A percentile compares a stretch with the other conserved stretches of the same genome.
phyloP scores from a whole-genome alignment of 306 rosid genomes.

The apple (Malus domestica) region DNA sequence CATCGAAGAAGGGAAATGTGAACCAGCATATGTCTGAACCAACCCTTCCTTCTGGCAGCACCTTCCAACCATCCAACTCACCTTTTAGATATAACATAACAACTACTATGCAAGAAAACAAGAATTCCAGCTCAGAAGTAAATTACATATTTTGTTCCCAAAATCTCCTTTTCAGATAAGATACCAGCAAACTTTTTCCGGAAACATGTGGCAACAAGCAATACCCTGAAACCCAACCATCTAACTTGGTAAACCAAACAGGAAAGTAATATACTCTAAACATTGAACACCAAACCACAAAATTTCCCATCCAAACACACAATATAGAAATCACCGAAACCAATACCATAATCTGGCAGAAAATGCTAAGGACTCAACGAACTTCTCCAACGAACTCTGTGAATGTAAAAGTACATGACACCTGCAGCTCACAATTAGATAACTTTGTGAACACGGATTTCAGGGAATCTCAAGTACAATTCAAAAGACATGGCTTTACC shows the following conservation, averaged over 20 bases:
- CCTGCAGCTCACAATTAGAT: conserved; percentile 46
- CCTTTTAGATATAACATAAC: conserved; percentile 15
- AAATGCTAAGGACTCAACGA: conserved; percentile 64
- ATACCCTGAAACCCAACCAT: conserved; percentile 57
- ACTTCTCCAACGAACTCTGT: conserved; percentile 56
- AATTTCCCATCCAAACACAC: conserved; percentile 2
- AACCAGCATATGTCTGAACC: conserved; percentile 55
- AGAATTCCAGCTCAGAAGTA: conserved; percentile 16
- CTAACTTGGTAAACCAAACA: conserved; percentile 12
- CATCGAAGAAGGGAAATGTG: conserved; percentile 39
- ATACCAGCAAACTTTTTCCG: conserved; percentile 63
- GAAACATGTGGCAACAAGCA: conserved; percentile 63
- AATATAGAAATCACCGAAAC: conserved; percentile 9
- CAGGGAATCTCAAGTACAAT: neutral
- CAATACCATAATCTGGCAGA: conserved; percentile 80
- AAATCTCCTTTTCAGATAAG: conserved; percentile 62
- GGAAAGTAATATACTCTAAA: conserved; percentile 13
- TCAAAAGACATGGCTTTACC: conserved; percentile 28
- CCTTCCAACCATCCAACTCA: conserved; percentile 34
- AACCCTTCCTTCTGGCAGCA: conserved; percentile 77
- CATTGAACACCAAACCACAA: conserved; percentile 1
- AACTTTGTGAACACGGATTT: conserved; percentile 3
- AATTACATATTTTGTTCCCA: conserved; percentile 85
- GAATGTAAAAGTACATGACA: conserved; percentile 57
- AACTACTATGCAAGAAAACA: neutral